These are phyloP conservation scores for Lodderomyces parapsilosis DNA, from an alignment of 1,139 yeast species.

Conservation along the genomic window DNA sequence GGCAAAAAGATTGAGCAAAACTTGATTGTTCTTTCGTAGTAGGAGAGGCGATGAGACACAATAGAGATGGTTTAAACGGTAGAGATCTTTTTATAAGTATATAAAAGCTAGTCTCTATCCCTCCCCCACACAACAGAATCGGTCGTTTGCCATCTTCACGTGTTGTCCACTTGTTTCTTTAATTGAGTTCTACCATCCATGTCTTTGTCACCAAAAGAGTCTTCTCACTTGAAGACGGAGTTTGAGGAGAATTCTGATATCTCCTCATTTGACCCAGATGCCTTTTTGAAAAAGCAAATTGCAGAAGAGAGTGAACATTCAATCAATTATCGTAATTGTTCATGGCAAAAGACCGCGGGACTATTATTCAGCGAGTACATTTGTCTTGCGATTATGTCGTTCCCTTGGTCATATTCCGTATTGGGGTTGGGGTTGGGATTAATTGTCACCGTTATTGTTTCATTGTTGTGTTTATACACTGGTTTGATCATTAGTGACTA, in stretches of 20 bases:
- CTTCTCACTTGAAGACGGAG: constrained; percentile 1
- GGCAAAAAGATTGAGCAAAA: too few species aligned
- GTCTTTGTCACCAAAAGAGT: not conserved
- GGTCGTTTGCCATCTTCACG: too few species aligned
- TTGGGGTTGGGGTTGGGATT: constrained; percentile 60
- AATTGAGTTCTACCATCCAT: too few species aligned
- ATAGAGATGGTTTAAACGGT: not conserved
- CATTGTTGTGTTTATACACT: constrained; percentile 53
- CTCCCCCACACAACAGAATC: not conserved
- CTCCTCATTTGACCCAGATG: constrained; percentile 12
- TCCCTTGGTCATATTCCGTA: constrained; percentile 64
- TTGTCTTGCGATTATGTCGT: constrained; percentile 61
- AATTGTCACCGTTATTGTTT: constrained; percentile 51
- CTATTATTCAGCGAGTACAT: constrained; percentile 59
- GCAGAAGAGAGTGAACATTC: constrained; percentile 10
- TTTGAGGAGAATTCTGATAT: constrained; percentile 5
- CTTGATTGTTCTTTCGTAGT: not conserved
- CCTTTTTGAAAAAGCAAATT: constrained; percentile 12
- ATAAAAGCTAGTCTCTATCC: not conserved
- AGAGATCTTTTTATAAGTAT: not conserved
- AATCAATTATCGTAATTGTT: constrained; percentile 52
- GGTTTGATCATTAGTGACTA: constrained; percentile 54
- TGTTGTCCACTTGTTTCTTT: too few species aligned
- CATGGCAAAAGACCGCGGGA: constrained; percentile 61
- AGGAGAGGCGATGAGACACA: not conserved